phyloP scores from a whole-genome alignment of 306 rosid species.

The Quercus alba region DNA sequence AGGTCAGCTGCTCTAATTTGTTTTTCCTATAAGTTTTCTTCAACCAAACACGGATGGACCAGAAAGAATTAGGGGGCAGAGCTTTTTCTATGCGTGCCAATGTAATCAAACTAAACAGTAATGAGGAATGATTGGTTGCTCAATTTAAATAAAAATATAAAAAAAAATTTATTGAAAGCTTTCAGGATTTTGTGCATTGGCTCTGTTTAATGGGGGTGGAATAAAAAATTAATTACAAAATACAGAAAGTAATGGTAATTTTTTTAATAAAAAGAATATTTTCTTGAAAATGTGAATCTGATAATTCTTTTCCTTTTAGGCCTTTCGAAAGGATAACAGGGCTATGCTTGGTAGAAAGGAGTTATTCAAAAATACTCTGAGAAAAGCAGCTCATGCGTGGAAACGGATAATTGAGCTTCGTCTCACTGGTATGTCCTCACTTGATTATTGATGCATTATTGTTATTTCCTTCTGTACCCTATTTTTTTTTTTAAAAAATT shows the following conservation, averaged over 20 bases:
- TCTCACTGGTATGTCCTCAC: conserved; percentile 52
- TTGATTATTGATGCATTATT: not conserved
- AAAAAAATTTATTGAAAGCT: not conserved
- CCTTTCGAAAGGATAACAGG: conserved; percentile 76
- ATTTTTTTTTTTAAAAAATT: not conserved
- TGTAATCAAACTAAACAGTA: not conserved
- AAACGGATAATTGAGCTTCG: conserved; percentile 74
- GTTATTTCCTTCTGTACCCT: conserved; percentile 18
- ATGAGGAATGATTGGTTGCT: not conserved
- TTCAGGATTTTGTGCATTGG: not conserved
- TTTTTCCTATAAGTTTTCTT: not conserved
- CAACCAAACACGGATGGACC: not conserved
- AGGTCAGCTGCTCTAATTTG: not conserved
- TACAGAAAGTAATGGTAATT: not conserved
- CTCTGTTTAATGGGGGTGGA: not conserved
- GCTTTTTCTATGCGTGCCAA: not conserved
- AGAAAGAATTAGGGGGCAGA: not conserved
- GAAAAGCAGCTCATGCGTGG: conserved; percentile 84
- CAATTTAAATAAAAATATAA: no score
- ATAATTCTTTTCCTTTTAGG: conserved; percentile 33
- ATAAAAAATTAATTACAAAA: not conserved
- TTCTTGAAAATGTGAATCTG: not conserved
- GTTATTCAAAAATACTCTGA: conserved; percentile 77
- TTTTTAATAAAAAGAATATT: not conserved
- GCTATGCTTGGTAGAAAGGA: conserved; percentile 62